Evolutionary conservation across 169 alveolate species (phyloP).

Genomic region (Eimeria necatrix): DNA sequence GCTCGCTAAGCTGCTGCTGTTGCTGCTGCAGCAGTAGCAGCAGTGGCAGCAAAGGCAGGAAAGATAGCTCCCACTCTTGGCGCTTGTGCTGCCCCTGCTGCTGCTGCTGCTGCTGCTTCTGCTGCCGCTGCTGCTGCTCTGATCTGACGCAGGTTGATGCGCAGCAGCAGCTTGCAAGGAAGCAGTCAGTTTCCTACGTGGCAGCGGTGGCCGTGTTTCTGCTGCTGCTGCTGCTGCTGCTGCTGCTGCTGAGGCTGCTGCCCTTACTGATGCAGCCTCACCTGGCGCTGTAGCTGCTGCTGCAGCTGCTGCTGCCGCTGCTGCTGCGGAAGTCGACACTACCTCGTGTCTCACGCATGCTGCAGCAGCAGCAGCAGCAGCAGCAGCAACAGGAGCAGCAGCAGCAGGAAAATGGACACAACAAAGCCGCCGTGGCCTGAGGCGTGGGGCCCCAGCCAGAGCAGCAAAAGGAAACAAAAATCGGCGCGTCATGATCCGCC

Average conservation of each 20-base stretch:
- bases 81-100: no score
- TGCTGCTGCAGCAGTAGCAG: no score
- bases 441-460: not conserved
- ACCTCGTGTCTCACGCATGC: not conserved
- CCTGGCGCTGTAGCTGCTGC: slow-evolving; percentile 18
- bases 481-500: not conserved
- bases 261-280: not conserved
- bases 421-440: not conserved
- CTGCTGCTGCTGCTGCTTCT: no score
- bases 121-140: no score
- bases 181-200: no score
- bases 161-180: slow-evolving; percentile 30
- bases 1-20: no score
- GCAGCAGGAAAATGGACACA: not conserved
- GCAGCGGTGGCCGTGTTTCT: not conserved
- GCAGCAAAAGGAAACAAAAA: not conserved
- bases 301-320: slow-evolving; percentile 4
- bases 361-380: slow-evolving; percentile 53
- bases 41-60: no score
- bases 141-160: no score
- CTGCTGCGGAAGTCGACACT: slow-evolving; percentile 22
- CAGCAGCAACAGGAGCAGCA: slow-evolving; percentile 10
- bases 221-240: slow-evolving; percentile 52
- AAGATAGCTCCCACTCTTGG: no score
- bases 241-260: slow-evolving; percentile 6